Evolutionary conservation across 208 protist genomes (phyloP), one percentile per base, ranked within the genome.

Genomic region (Acanthamoeba castellanii): DNA sequence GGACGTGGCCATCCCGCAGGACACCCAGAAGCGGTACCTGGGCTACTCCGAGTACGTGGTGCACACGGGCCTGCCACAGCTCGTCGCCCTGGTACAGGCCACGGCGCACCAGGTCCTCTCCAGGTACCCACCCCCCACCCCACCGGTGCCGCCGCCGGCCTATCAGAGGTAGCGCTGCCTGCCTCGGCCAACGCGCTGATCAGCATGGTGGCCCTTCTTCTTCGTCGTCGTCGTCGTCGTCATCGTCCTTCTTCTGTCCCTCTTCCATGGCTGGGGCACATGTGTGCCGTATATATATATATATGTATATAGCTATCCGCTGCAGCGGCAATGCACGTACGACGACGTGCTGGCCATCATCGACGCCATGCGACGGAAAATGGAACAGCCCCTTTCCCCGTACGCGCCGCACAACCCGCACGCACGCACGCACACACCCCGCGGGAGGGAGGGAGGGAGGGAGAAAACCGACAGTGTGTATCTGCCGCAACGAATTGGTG

Each of bases 271-370:
- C n/a, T n/a, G n/a, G n/a, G n/a, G n/a, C n/a, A n/a, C n/a, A n/a
- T n/a, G n/a, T n/a, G n/a, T n/a, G n/a, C n/a, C n/a, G n/a, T n/a
- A n/a, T n/a, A n/a, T n/a, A n/a, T n/a, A n/a, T n/a, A n/a, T n/a
- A n/a, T n/a, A n/a, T n/a, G n/a, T n/a, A n/a, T n/a, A n/a, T 20
- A 85, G 76, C 37, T 85, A 85, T 18, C 76, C 76, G 8, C 76
- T 85, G 18, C 76, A 85, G 37, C 22, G 32, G 45, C 37, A 42
- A 20, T 85, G 76, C 76, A 85, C 76, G 2, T 85, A 42, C 27
- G 76, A 85, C 13, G 42, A 85, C 32, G 45, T 85, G 5, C 27
- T 85, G 47, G 47, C 37, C 47, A 85, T 85, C 42, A n/a, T 85
- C 76, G 76, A 85, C 42, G 76, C 37, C 27, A 85, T 85, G 2